Evolutionary conservation across 2,329 filamentous ascomycete species (phyloP), one percentile per base, ranked within the genome.

Genomic region (Verticillium alfalfae): DNA sequence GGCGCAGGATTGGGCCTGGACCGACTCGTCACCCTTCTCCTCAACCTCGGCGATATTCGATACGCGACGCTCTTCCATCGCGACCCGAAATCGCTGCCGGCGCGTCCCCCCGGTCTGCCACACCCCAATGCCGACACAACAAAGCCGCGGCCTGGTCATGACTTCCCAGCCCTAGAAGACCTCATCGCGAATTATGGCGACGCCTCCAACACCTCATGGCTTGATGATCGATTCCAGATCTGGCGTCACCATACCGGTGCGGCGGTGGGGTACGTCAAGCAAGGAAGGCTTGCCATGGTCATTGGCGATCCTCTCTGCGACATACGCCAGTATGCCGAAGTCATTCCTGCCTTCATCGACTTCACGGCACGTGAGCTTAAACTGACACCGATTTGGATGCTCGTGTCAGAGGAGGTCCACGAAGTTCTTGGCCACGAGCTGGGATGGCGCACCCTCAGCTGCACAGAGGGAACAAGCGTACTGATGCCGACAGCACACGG

Each of bases 171-270:
- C 0, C 73, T 97, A 5, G 91, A 93, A 72, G 90, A 96, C 71
- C 87, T 97, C 52, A 93, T 97, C 73, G 92, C 92, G 71, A 97
- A 97, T 75, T 97, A 97, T 68, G 93, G 93, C 65, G 93, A 97
- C 74, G 92, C 93, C 2, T 93, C 92, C 57, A 96, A 96, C 70
- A 97, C 93, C 0, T 95, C 92, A 0, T 97, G 93, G 92, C 84
- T 95, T 8, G 93, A 97, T 72, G 90, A 93, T 7, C 88, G 92
- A 7, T 97, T 93, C 73, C 84, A 91, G 70, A 88, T 96, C 62
- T 97, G 92, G 92, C 88, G 93, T 36, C 92, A 97, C 71, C 77
- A 84, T 26, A 74, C 79, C 38, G 93, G 93, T 57, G 93, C 93
- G 0, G 93, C 93, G 5, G 83, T 97, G 38, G 91, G 92, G 12